phyloP scores from a whole-genome alignment of 768 basidiomycete species.

The Aureoboletus auriporus region DNA sequence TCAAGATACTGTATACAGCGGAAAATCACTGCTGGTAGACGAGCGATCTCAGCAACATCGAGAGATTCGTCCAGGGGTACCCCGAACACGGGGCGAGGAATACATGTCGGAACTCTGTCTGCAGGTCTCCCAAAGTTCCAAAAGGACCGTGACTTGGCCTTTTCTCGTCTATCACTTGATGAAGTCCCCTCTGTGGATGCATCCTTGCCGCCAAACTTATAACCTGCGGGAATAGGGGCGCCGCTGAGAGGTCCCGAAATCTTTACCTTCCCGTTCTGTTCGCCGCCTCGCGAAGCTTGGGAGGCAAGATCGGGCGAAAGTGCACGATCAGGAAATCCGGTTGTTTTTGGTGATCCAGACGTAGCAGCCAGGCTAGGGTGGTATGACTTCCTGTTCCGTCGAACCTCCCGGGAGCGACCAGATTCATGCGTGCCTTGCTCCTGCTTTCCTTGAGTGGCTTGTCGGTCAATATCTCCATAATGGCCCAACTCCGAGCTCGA shows the following conservation, averaged over 20 bases:
- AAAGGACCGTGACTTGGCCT: constrained; percentile 89
- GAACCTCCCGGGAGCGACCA: constrained; percentile 45
- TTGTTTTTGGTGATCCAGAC: constrained; percentile 41
- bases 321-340: constrained; percentile 33
- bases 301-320: constrained; percentile 48
- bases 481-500: constrained; percentile 82
- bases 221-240: constrained; percentile 79
- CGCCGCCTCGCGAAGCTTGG: constrained; percentile 48
- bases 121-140: constrained; percentile 83
- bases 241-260: constrained; percentile 89
- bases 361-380: constrained; percentile 54
- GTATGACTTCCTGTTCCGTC: constrained; percentile 59
- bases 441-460: constrained; percentile 21
- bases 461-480: constrained; percentile 60
- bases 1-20: constrained; percentile 94
- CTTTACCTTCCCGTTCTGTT: constrained; percentile 64
- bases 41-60: constrained; percentile 83
- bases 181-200: constrained; percentile 39
- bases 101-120: constrained; percentile 37
- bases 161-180: constrained; percentile 73
- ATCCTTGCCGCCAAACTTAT: constrained; percentile 86
- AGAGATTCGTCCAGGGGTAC: constrained; percentile 85
- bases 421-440: constrained; percentile 54
- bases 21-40: constrained; percentile 92
- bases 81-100: constrained; percentile 80